Evolutionary conservation across 2,329 filamentous ascomycete genomes (phyloP).

Genomic region (Botrytis cinerea): DNA sequence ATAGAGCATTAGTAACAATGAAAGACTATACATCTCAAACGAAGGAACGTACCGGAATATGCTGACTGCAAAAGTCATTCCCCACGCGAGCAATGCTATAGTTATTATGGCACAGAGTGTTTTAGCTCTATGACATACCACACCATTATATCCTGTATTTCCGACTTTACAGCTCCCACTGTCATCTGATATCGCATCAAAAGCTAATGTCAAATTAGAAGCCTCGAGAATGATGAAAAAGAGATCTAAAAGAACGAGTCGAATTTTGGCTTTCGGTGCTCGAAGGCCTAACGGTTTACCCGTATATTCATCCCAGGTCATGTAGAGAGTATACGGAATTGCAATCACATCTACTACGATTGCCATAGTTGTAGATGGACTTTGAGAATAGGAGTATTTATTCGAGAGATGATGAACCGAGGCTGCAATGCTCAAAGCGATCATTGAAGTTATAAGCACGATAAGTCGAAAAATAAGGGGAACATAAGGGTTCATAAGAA

Average conservation of each 20-base stretch:
- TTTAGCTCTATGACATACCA: conserved; percentile 64
- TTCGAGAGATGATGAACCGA: conserved; percentile 64
- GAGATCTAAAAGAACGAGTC: conserved; percentile 86
- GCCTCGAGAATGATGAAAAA: conserved; percentile 98
- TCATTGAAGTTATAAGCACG: conserved; percentile 79
- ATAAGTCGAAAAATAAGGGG: conserved; percentile 80
- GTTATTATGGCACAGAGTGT: conserved; percentile 77
- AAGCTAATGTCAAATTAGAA: conserved; percentile 86
- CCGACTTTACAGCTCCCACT: conserved; percentile 57
- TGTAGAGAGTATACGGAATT: conserved; percentile 86
- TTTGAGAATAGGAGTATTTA: conserved; percentile 52
- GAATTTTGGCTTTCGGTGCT: conserved; percentile 79
- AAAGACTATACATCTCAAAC: background rate
- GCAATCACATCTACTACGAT: conserved; percentile 87
- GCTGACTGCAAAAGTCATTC: conserved; percentile 85
- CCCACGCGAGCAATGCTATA: conserved; percentile 84
- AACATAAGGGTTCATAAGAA: conserved; percentile 62
- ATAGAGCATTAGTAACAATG: conserved; percentile 37
- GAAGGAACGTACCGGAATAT: conserved; percentile 62
- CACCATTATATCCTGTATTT: conserved; percentile 42
- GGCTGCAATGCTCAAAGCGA: conserved; percentile 76
- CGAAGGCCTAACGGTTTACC: conserved; percentile 89
- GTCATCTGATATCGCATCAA: conserved; percentile 72
- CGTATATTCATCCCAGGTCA: conserved; percentile 95
- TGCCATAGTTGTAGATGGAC: conserved; percentile 81